Evolutionary conservation across 2,329 filamentous ascomycete species (phyloP).

Genomic region (Sporothrix humicola): DNA sequence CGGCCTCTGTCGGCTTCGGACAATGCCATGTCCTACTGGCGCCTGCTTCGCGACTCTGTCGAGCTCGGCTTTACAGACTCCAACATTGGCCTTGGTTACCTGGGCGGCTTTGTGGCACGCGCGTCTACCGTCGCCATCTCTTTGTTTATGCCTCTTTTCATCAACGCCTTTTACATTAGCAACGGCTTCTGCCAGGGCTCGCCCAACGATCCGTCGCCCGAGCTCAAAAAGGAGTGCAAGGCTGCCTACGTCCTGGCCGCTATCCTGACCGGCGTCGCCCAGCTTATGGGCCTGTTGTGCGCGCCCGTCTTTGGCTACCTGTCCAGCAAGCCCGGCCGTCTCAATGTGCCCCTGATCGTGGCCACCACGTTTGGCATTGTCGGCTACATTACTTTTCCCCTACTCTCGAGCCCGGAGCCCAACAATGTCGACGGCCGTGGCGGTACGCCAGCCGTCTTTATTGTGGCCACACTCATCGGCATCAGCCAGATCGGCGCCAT

Average conservation of each 20-base stretch:
- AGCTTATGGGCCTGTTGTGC: constrained; percentile 81
- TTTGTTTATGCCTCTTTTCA: constrained; percentile 89
- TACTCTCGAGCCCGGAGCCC: constrained; percentile 77
- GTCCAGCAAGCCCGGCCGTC: constrained; percentile 57
- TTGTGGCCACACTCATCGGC: constrained; percentile 80
- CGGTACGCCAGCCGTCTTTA: constrained; percentile 71
- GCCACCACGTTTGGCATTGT: constrained; percentile 75
- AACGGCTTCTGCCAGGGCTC: constrained; percentile 77
- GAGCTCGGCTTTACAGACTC: constrained; percentile 75
- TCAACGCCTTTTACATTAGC: constrained; percentile 87
- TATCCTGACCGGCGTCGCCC: constrained; percentile 85
- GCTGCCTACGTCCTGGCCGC: constrained; percentile 87
- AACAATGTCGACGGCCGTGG: constrained; percentile 67
- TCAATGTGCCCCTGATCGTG: constrained; percentile 75
- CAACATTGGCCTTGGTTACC: constrained; percentile 83
- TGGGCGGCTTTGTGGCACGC: constrained; percentile 92
- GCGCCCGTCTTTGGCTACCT: constrained; percentile 88
- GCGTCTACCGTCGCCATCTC: constrained; percentile 95
- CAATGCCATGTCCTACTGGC: constrained; percentile 57
- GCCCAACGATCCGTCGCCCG: constrained; percentile 67
- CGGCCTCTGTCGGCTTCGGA: background rate
- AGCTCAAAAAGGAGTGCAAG: constrained; percentile 84
- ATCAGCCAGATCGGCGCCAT: constrained; percentile 96
- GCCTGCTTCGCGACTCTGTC: constrained; percentile 67
- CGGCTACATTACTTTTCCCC: constrained; percentile 78